These are phyloP conservation scores for Huntiella abstrusa DNA, from an alignment of 2,329 filamentous ascomycete species.

Conservation along the genomic window DNA sequence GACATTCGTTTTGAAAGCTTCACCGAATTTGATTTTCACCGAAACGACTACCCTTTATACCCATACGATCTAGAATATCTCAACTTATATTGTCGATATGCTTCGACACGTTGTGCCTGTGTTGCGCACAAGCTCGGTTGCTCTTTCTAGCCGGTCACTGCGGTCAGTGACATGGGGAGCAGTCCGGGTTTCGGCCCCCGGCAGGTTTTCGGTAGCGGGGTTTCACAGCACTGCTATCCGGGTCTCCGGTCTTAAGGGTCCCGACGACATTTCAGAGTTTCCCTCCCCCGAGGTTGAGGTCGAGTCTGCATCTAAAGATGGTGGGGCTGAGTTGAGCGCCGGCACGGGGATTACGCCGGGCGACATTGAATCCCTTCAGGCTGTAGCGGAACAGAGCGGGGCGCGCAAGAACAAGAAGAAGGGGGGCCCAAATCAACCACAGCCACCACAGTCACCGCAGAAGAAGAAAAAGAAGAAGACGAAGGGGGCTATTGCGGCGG, in stretches of 20 bases:
- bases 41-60: no score
- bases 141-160: no score
- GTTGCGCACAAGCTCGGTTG: conserved; percentile 6
- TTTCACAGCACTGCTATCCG: not conserved
- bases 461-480: not conserved
- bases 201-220: no score
- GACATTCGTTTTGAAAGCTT: no score
- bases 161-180: no score
- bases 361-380: not conserved
- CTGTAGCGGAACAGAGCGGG: not conserved
- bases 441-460: not conserved
- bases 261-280: conserved; percentile 8
- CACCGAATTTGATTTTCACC: no score
- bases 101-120: conserved; percentile 11
- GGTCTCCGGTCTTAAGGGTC: conserved; percentile 3
- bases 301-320: not conserved
- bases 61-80: no score
- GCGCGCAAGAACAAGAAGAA: not conserved
- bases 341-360: not conserved
- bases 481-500: not conserved
- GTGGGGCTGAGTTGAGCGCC: not conserved
- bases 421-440: not conserved
- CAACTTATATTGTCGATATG: conserved; percentile 1
- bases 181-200: no score
- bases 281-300: not conserved